Conservation (phyloP, 2,329 filamentous ascomycete genomes). For the Monascus ruber region DNA sequence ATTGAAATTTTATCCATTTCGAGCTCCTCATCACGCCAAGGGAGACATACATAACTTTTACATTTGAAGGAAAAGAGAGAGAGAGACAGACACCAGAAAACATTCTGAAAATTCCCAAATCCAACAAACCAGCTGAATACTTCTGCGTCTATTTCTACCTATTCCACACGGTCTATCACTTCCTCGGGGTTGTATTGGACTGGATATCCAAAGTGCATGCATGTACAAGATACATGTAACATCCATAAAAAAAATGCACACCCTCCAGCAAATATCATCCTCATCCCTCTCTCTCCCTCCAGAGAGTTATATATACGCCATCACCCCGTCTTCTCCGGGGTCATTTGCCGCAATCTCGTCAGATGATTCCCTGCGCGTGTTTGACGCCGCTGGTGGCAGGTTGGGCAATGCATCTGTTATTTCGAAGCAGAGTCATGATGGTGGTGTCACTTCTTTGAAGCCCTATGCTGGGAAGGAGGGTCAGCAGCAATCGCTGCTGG, state of each 20-base stretch:
- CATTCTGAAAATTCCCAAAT: no score
- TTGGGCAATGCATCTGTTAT: constrained; percentile 20
- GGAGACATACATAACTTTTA: no score
- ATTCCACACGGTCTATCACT: no score
- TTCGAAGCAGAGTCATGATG: constrained; percentile 18
- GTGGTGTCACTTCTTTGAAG: constrained; percentile 28
- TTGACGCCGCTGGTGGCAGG: constrained; percentile 20
- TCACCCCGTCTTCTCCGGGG: constrained; percentile 17
- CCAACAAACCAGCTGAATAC: no score
- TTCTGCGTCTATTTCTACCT: no score
- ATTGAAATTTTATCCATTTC: no score
- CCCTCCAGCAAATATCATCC: constrained; percentile 19
- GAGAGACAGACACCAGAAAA: no score
- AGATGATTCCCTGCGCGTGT: constrained; percentile 33
- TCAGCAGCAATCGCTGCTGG: constrained; percentile 12
- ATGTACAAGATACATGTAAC: no score
- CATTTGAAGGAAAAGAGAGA: no score
- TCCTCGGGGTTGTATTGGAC: no score
- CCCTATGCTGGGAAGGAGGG: constrained; percentile 15
- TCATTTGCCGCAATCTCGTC: constrained; percentile 34
- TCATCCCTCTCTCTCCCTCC: constrained; percentile 28
- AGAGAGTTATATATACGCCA: constrained; percentile 33
- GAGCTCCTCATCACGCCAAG: no score
- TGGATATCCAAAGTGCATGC: no score
- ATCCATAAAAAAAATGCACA: constrained; percentile 17